A percentile compares a stretch with the other conserved stretches of the same genome.
These are phyloP conservation scores for Salvia rosmarinus DNA, from an alignment of 257 asterid species.

Conservation along the genomic window DNA sequence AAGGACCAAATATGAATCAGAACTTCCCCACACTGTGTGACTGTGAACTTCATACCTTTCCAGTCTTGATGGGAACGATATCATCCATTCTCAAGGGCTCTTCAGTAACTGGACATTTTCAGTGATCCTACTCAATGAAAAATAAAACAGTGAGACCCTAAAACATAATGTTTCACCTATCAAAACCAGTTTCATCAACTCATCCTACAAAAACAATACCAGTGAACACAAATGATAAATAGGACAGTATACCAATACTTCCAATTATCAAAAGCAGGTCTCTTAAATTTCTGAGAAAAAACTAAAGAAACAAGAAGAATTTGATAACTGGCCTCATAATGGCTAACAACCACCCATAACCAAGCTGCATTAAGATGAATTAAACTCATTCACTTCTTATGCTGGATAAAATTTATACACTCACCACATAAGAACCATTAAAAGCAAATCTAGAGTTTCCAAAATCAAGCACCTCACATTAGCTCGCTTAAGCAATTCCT, in stretches of 20 bases:
- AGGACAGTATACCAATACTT: not conserved
- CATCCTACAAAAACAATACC: not conserved
- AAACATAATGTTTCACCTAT: not conserved
- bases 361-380: not conserved
- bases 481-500: not conserved
- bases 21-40: not conserved
- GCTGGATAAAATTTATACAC: not conserved
- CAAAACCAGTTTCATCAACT: not conserved
- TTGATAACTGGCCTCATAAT: not conserved
- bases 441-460: not conserved
- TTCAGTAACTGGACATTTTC: conserved; percentile 94
- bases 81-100: conserved; percentile 83
- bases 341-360: not conserved
- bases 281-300: not conserved
- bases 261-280: too few relatives aligned
- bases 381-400: not conserved
- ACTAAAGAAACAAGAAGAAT: not conserved
- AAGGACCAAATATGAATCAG: not conserved
- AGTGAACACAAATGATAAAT: not conserved
- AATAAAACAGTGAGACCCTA: not conserved
- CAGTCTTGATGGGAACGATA: conserved; percentile 76
- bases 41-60: conserved; percentile 64
- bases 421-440: not conserved
- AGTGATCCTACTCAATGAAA: conserved; percentile 60
- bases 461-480: not conserved